These are phyloP conservation scores for Ocimum tenuiflorum DNA, from an alignment of 257 asterid species.

Conservation along the genomic window DNA sequence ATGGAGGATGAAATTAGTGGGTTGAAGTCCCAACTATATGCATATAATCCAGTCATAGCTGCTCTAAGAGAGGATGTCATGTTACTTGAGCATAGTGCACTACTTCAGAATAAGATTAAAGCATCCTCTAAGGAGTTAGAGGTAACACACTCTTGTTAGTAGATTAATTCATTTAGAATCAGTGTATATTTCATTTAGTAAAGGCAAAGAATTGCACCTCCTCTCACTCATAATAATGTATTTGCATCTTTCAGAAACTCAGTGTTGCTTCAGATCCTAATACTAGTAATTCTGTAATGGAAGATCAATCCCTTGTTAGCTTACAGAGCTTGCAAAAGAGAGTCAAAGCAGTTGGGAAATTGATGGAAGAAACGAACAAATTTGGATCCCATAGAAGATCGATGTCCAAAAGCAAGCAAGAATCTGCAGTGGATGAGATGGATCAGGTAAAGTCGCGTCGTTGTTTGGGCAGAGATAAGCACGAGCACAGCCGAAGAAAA, in stretches of 20 bases:
- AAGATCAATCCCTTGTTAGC: conserved; percentile 34
- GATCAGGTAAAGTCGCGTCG: conserved; percentile 43
- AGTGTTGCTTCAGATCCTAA: conserved; percentile 29
- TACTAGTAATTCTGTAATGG: conserved; percentile 24
- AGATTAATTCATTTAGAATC: neutral
- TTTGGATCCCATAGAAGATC: conserved; percentile 25
- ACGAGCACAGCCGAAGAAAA: conserved; percentile 30
- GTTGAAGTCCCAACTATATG: conserved; percentile 49
- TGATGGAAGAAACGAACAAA: conserved; percentile 47
- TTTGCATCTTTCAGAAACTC: conserved; percentile 33
- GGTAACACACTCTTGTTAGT: conserved; percentile 37
- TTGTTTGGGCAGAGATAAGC: conserved; percentile 37
- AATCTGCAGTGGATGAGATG: conserved; percentile 27
- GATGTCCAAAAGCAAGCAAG: conserved; percentile 28
- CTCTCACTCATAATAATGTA: neutral
- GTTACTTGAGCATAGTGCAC: conserved; percentile 60
- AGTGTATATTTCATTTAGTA: neutral
- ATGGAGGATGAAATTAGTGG: conserved; percentile 59
- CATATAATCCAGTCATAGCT: conserved; percentile 57
- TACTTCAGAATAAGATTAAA: conserved; percentile 42
- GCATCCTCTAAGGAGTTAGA: conserved; percentile 34
- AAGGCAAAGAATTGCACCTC: neutral
- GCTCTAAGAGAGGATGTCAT: conserved; percentile 58
- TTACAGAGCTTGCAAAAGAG: conserved; percentile 50
- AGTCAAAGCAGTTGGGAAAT: conserved; percentile 52